Evolutionary conservation across 2,329 filamentous ascomycete species (phyloP).

Genomic region (Nigrospora oryzae): DNA sequence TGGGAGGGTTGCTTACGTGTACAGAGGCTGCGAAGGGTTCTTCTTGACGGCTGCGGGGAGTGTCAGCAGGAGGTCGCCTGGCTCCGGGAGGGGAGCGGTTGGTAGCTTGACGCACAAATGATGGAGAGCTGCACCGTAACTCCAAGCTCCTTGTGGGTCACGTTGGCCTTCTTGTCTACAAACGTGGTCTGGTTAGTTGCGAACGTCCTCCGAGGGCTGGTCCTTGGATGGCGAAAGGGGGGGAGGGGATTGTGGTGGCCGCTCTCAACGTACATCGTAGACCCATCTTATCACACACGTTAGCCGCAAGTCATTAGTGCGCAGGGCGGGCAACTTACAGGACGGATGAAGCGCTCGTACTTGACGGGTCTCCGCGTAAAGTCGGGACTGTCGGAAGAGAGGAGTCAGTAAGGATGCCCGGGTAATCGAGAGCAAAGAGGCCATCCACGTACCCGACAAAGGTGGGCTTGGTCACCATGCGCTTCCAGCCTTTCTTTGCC

Average conservation of each 20-base stretch:
- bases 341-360: constrained; percentile 61
- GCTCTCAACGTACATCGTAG: no score
- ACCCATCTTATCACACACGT: not conserved
- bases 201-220: not conserved
- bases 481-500: constrained; percentile 66
- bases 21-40: constrained; percentile 79
- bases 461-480: constrained; percentile 57
- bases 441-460: constrained; percentile 74
- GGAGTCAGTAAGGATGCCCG: not conserved
- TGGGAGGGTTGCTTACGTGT: constrained; percentile 44
- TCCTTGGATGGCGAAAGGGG: not conserved
- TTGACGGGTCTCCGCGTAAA: constrained; percentile 61
- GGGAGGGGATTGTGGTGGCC: not conserved
- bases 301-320: not conserved
- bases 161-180: constrained; percentile 67
- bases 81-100: no score
- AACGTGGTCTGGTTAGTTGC: not conserved
- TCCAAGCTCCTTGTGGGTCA: constrained; percentile 65
- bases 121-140: constrained; percentile 86
- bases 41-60: constrained; percentile 41
- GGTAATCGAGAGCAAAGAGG: constrained; percentile 55
- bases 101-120: constrained; percentile 23
- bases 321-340: constrained; percentile 52
- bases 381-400: not conserved
- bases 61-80: no score